These are phyloP conservation scores for Penicillium canariense DNA, from an alignment of 495 filamentous ascomycete species.

Conservation along the genomic window DNA sequence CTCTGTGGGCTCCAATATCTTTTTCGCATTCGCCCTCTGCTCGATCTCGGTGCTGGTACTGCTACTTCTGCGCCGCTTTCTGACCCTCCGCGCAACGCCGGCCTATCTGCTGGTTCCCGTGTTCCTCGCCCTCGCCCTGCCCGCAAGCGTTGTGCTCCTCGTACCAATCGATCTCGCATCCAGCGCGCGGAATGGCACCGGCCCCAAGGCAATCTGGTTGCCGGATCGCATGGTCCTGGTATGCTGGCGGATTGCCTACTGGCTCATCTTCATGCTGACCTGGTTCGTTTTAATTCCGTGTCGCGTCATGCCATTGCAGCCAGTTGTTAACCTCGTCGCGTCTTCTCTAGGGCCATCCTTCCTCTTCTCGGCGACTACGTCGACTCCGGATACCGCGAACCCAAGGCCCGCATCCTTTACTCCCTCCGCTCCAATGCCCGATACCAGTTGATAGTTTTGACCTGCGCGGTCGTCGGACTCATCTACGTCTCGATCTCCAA, in stretches of 20 bases:
- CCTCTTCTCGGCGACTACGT: constrained; percentile 90
- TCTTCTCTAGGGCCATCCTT: constrained; percentile 69
- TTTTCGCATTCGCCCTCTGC: constrained; percentile 68
- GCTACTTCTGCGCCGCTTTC: constrained; percentile 80
- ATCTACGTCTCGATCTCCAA: constrained; percentile 81
- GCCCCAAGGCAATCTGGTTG: constrained; percentile 63
- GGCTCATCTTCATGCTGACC: constrained; percentile 91
- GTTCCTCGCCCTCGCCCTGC: constrained; percentile 89
- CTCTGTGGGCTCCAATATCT: constrained; percentile 66
- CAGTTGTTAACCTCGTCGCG: constrained; percentile 3
- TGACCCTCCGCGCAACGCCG: constrained; percentile 86
- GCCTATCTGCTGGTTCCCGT: constrained; percentile 88
- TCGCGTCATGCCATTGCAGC: background rate
- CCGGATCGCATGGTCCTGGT: constrained; percentile 71
- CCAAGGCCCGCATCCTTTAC: constrained; percentile 74
- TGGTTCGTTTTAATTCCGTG: constrained; percentile 57
- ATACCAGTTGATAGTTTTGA: constrained; percentile 79
- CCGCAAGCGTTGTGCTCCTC: constrained; percentile 88
- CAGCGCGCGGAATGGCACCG: constrained; percentile 66
- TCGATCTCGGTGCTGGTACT: constrained; percentile 72
- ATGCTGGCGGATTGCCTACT: constrained; percentile 91
- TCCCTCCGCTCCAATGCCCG: constrained; percentile 81
- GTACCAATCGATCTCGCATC: constrained; percentile 96
- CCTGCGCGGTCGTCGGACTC: constrained; percentile 65
- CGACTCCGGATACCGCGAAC: constrained; percentile 88